Evolutionary conservation across 768 basidiomycete species (phyloP).

Genomic region (Russula virescens): DNA sequence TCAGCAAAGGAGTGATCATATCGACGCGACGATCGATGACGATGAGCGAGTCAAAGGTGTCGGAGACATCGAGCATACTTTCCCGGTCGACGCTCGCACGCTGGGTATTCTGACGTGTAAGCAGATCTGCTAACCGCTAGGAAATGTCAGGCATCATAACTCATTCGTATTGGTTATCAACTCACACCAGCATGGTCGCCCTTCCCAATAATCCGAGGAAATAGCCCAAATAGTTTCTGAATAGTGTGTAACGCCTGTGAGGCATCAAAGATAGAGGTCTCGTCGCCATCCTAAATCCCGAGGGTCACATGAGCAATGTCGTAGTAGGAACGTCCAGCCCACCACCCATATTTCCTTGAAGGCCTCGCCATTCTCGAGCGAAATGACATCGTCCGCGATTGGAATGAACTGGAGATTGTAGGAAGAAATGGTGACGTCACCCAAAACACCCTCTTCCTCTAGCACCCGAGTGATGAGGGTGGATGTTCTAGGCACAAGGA

Average conservation of each 20-base stretch:
- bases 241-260: constrained; percentile 79
- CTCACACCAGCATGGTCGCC: constrained; percentile 79
- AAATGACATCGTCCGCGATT: constrained; percentile 87
- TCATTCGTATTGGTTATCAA: not conserved
- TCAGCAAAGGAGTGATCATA: constrained; percentile 92
- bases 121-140: constrained; percentile 70
- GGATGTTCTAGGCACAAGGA: constrained; percentile 85
- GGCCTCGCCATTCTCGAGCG: constrained; percentile 77
- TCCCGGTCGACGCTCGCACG: constrained; percentile 35
- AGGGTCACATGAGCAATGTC: constrained; percentile 10
- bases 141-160: not conserved
- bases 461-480: constrained; percentile 79
- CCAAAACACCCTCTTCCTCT: constrained; percentile 96
- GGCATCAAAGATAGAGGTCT: constrained; percentile 83
- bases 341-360: constrained; percentile 93
- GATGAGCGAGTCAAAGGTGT: constrained; percentile 78
- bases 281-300: constrained; percentile 75
- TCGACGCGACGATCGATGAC: constrained; percentile 88
- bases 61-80: constrained; percentile 42
- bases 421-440: constrained; percentile 82
- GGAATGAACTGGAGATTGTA: constrained; percentile 95
- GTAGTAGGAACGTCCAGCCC: constrained; percentile 30
- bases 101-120: constrained; percentile 55
- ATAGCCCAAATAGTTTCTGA: constrained; percentile 79
- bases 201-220: constrained; percentile 90